phyloP scores from a whole-genome alignment of 352 stramenopile species.

The Globisporangium rhizosaccharum region DNA sequence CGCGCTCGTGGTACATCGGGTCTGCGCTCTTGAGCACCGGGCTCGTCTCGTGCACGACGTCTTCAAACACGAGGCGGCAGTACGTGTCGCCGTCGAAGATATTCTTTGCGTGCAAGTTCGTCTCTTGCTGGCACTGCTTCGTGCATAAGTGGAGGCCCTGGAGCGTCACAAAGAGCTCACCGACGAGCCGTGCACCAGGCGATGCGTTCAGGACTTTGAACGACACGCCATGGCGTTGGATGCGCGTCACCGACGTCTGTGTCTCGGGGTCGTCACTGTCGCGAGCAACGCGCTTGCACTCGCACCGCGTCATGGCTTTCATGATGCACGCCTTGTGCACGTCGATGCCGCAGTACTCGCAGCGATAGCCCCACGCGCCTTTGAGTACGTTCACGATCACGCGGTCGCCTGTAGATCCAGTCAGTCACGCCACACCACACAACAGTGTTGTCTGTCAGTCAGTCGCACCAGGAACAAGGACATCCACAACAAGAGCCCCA shows the following conservation, averaged over 20 bases:
- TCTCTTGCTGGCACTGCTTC: slow-evolving; percentile 61
- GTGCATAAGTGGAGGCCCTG: slow-evolving; percentile 78
- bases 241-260: slow-evolving; percentile 12
- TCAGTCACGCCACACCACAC: neutral
- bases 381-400: slow-evolving; percentile 85
- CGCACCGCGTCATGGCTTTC: slow-evolving; percentile 75
- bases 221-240: slow-evolving; percentile 17
- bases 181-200: slow-evolving; percentile 24
- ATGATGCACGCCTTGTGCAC: slow-evolving; percentile 86
- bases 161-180: slow-evolving; percentile 71
- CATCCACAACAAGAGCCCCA: neutral
- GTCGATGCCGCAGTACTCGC: slow-evolving; percentile 73
- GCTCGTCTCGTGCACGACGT: slow-evolving; percentile 68
- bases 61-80: slow-evolving; percentile 65
- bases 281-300: slow-evolving; percentile 31
- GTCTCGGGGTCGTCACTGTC: slow-evolving; percentile 3
- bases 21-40: slow-evolving; percentile 83
- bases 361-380: slow-evolving; percentile 76
- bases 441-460: neutral
- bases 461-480: too few relatives aligned
- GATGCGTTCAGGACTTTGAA: slow-evolving; percentile 52
- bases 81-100: slow-evolving; percentile 87
- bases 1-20: slow-evolving; percentile 80
- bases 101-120: slow-evolving; percentile 77
- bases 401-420: slow-evolving; percentile 42